phyloP scores from a whole-genome alignment of 208 protist species.

The Herpetomonas samuelpessoai region DNA sequence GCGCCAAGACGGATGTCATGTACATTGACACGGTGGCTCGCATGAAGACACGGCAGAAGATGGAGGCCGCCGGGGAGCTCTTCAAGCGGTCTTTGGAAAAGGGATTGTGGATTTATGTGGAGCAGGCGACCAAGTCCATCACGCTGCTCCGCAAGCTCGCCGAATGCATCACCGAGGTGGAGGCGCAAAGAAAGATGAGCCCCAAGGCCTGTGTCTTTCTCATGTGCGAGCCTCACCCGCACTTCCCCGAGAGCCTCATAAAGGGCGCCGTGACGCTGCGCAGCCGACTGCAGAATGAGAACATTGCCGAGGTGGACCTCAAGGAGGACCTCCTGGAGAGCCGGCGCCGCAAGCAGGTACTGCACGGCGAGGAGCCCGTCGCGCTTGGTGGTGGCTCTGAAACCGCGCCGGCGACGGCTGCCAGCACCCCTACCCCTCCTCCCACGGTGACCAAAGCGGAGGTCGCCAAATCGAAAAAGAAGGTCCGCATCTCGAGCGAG shows the following conservation, averaged over 20 bases:
- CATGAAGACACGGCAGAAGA: constrained; percentile 84
- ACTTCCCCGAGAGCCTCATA: constrained; percentile 84
- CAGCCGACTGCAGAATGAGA: constrained; percentile 61
- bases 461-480: constrained; percentile 22
- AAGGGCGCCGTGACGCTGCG: constrained; percentile 74
- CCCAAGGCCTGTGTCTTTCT: constrained; percentile 68
- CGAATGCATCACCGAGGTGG: constrained; percentile 66
- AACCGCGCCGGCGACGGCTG: constrained; percentile 4
- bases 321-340: constrained; percentile 67
- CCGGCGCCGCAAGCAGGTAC: constrained; percentile 32
- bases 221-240: constrained; percentile 90
- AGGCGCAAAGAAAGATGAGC: constrained; percentile 45
- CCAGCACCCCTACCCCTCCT: not conserved
- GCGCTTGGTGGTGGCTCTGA: not conserved
- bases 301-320: constrained; percentile 56
- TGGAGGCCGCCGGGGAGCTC: constrained; percentile 62
- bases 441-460: not conserved
- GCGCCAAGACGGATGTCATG: constrained; percentile 69
- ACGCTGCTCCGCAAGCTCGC: constrained; percentile 76
- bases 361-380: constrained; percentile 44
- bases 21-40: constrained; percentile 86
- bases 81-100: constrained; percentile 82
- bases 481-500: constrained; percentile 83
- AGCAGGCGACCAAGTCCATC: constrained; percentile 90
- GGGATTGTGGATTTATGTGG: constrained; percentile 87